These are phyloP conservation scores for Umbilicaria muhlenbergii DNA, from an alignment of 495 filamentous ascomycete species.

Conservation along the genomic window DNA sequence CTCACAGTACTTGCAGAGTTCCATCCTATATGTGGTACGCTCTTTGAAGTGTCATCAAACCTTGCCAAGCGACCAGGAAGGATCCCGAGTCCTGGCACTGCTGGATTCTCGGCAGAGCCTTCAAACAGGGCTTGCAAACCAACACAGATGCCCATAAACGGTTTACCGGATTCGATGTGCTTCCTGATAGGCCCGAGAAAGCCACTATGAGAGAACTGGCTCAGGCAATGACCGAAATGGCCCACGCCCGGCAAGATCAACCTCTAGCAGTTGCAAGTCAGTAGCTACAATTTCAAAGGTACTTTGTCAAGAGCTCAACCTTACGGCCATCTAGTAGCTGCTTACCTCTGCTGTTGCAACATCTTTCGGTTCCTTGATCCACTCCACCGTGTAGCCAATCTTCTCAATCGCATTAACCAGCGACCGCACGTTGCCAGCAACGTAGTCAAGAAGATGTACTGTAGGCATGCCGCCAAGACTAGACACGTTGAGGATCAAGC, in stretches of 20 bases:
- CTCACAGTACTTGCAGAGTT: conserved; percentile 59
- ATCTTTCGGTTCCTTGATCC: conserved; percentile 74
- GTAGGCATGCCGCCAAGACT: conserved; percentile 47
- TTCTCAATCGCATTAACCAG: conserved; percentile 95
- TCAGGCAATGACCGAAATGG: conserved; percentile 91
- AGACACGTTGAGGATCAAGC: neutral
- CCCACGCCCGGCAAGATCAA: conserved; percentile 92
- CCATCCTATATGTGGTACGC: conserved; percentile 97
- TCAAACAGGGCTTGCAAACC: conserved; percentile 83
- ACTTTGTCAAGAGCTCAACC: neutral
- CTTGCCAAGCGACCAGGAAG: conserved; percentile 55
- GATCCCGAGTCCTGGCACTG: conserved; percentile 55
- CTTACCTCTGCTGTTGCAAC: conserved; percentile 69
- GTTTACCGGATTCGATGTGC: conserved; percentile 76
- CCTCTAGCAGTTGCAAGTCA: conserved; percentile 1
- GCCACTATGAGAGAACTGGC: conserved; percentile 60
- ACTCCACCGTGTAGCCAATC: conserved; percentile 81
- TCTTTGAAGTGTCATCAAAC: conserved; percentile 64
- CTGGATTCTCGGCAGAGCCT: conserved; percentile 60
- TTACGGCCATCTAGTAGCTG: conserved; percentile 2
- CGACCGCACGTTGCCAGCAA: conserved; percentile 81
- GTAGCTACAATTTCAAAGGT: neutral
- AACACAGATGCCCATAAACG: conserved; percentile 97
- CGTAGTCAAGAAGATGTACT: conserved; percentile 81
- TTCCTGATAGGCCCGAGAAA: conserved; percentile 64